Conservation (phyloP, 768 basidiomycete species). For the Hirschioporus abietinus region DNA sequence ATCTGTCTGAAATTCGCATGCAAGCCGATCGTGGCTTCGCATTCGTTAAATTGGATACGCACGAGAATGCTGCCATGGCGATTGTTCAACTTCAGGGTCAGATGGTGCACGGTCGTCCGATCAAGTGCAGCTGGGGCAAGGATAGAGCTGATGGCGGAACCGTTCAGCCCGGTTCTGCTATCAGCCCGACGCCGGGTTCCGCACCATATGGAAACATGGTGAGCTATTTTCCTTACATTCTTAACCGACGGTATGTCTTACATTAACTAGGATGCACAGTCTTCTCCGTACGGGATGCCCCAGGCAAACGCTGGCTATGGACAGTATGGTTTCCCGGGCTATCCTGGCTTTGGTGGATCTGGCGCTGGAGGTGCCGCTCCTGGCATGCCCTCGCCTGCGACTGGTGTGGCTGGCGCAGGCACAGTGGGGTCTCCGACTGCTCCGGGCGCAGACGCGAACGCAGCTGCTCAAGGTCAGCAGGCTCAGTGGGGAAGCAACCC, state of each 20-base stretch:
- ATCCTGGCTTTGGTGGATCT: slow-evolving; percentile 66
- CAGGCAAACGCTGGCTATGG: slow-evolving; percentile 76
- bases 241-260: not conserved
- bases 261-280: slow-evolving; percentile 34
- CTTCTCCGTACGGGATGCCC: slow-evolving; percentile 82
- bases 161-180: slow-evolving; percentile 39
- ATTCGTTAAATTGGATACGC: slow-evolving; percentile 97
- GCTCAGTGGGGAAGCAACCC: slow-evolving; percentile 78
- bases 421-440: slow-evolving; percentile 50
- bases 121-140: slow-evolving; percentile 99
- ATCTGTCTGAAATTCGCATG: slow-evolving; percentile 98
- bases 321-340: slow-evolving; percentile 68
- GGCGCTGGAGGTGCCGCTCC: slow-evolving; percentile 49
- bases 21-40: slow-evolving; percentile 98
- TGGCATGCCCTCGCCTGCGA: slow-evolving; percentile 38
- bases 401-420: slow-evolving; percentile 46
- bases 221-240: slow-evolving; percentile 22
- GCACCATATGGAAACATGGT: slow-evolving; percentile 81
- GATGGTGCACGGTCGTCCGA: slow-evolving; percentile 94
- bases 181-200: slow-evolving; percentile 58
- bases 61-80: slow-evolving; percentile 97
- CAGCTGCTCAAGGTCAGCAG: slow-evolving; percentile 54
- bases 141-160: slow-evolving; percentile 75
- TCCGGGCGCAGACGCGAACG: slow-evolving; percentile 31
- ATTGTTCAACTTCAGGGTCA: slow-evolving; percentile 96